Evolutionary conservation across 2,329 filamentous ascomycete genomes (phyloP).

Genomic region (Calcarisporium arbuscula): DNA sequence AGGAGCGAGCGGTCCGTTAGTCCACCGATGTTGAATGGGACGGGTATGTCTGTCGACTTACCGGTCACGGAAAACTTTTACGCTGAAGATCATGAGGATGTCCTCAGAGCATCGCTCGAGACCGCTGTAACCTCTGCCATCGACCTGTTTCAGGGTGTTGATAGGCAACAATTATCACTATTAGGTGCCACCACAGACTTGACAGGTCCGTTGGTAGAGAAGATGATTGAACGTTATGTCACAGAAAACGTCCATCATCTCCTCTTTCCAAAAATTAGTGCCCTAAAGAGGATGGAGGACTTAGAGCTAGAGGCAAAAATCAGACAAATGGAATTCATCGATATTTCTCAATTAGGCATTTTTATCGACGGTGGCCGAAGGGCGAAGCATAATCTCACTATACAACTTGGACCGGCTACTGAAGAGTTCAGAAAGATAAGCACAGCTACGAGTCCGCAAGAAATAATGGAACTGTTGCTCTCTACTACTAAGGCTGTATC

Average conservation of each 20-base stretch:
- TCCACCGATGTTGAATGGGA: slow-evolving; percentile 26
- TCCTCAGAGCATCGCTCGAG: slow-evolving; percentile 83
- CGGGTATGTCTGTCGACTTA: slow-evolving; percentile 25
- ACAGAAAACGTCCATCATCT: slow-evolving; percentile 88
- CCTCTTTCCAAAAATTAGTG: slow-evolving; percentile 75
- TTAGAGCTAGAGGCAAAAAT: slow-evolving; percentile 84
- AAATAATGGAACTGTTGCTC: slow-evolving; percentile 79
- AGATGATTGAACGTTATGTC: slow-evolving; percentile 90
- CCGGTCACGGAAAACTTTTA: slow-evolving; percentile 60
- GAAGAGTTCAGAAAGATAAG: slow-evolving; percentile 85
- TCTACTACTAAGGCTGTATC: slow-evolving; percentile 81
- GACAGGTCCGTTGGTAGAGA: slow-evolving; percentile 85
- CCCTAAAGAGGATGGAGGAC: slow-evolving; percentile 75
- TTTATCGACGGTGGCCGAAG: slow-evolving; percentile 70
- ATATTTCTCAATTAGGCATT: slow-evolving; percentile 91
- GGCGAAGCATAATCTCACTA: slow-evolving; percentile 75
- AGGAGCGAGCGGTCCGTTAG: slow-evolving; percentile 50
- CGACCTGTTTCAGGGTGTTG: slow-evolving; percentile 90
- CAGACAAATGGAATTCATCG: slow-evolving; percentile 85
- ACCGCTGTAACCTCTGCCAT: slow-evolving; percentile 90
- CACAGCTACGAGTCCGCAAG: slow-evolving; percentile 71
- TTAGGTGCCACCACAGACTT: slow-evolving; percentile 89
- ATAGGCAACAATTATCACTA: slow-evolving; percentile 89
- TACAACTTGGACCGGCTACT: slow-evolving; percentile 70
- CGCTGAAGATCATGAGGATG: slow-evolving; percentile 83